A percentile compares a stretch with the other conserved stretches of the same genome.
These are phyloP conservation scores for Chrysanthemum seticuspe DNA, from an alignment of 129 eudicot genomes.

Conservation along the genomic window DNA sequence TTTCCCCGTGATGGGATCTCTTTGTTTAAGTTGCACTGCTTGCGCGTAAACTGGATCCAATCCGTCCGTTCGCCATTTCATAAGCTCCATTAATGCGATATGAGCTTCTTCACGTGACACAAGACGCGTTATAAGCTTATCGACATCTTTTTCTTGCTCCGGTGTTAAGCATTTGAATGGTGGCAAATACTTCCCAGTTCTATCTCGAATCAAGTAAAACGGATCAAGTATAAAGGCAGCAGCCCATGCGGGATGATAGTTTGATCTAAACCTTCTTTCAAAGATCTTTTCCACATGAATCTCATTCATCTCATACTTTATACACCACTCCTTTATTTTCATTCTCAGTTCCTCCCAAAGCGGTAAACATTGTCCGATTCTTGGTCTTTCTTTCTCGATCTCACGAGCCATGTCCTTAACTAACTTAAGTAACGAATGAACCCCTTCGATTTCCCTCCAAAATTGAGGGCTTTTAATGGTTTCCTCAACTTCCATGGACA, in stretches of 20 bases:
- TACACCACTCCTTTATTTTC: constrained; percentile 73
- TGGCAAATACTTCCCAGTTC: constrained; percentile 83
- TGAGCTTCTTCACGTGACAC: constrained; percentile 87
- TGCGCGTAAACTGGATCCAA: constrained; percentile 91
- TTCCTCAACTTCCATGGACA: constrained; percentile 61
- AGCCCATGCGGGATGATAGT: constrained; percentile 94
- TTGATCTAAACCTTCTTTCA: constrained; percentile 66
- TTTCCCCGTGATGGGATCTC: constrained; percentile 74
- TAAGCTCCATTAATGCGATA: constrained; percentile 79
- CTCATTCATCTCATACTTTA: constrained; percentile 58
- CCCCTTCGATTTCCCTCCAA: constrained; percentile 89
- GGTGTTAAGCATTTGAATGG: constrained; percentile 77
- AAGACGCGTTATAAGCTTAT: constrained; percentile 73
- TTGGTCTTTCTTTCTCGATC: constrained; percentile 66
- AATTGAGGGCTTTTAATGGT: constrained; percentile 61
- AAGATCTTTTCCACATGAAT: constrained; percentile 58
- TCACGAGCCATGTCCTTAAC: constrained; percentile 61
- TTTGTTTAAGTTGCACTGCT: constrained; percentile 82
- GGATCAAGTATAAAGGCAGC: constrained; percentile 94
- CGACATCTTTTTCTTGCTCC: constrained; percentile 89
- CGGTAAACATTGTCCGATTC: constrained; percentile 84
- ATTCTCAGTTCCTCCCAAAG: constrained; percentile 82
- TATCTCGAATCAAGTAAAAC: constrained; percentile 59
- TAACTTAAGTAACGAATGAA: constrained; percentile 57
- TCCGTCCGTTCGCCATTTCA: constrained; percentile 97